phyloP scores from a whole-genome alignment of 805 yeast genomes.

The Schwanniomyces sp. region DNA sequence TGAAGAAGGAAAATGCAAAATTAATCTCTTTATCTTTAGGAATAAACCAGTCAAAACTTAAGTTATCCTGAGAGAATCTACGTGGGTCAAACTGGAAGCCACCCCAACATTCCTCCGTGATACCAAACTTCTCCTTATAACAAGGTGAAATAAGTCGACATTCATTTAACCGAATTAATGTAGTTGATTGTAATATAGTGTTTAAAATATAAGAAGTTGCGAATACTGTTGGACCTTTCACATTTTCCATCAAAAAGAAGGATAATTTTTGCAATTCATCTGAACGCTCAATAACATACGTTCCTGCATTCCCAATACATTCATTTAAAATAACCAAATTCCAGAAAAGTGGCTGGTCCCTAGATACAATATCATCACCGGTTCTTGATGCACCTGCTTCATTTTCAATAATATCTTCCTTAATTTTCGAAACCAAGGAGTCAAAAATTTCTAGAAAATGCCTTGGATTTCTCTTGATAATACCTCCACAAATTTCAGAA shows the following conservation, averaged over 20 bases:
- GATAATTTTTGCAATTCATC: conserved; percentile 50
- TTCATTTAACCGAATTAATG: conserved; percentile 61
- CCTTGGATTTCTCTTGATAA: conserved; percentile 64
- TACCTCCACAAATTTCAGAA: conserved; percentile 70
- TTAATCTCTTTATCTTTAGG: conserved; percentile 59
- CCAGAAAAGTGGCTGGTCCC: conserved; percentile 77
- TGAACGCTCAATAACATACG: conserved; percentile 41
- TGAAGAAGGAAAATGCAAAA: conserved; percentile 62
- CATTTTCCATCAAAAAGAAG: conserved; percentile 40
- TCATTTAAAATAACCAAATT: conserved; percentile 69
- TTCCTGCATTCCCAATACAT: conserved; percentile 67
- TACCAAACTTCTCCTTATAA: conserved; percentile 34
- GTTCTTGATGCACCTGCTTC: conserved; percentile 78
- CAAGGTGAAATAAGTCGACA: conserved; percentile 52
- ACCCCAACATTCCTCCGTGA: conserved; percentile 68
- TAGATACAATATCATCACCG: conserved; percentile 64
- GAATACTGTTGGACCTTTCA: conserved; percentile 67
- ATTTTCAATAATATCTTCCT: conserved; percentile 68
- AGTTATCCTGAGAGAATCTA: conserved; percentile 48
- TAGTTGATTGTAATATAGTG: conserved; percentile 61
- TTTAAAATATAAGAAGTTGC: conserved; percentile 64
- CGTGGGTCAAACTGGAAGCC: conserved; percentile 58
- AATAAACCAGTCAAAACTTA: conserved; percentile 71
- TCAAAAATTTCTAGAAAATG: conserved; percentile 43
- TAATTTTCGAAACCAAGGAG: conserved; percentile 51